Conservation (phyloP, 2,329 filamentous ascomycete genomes). For the Fusarium sp. region DNA sequence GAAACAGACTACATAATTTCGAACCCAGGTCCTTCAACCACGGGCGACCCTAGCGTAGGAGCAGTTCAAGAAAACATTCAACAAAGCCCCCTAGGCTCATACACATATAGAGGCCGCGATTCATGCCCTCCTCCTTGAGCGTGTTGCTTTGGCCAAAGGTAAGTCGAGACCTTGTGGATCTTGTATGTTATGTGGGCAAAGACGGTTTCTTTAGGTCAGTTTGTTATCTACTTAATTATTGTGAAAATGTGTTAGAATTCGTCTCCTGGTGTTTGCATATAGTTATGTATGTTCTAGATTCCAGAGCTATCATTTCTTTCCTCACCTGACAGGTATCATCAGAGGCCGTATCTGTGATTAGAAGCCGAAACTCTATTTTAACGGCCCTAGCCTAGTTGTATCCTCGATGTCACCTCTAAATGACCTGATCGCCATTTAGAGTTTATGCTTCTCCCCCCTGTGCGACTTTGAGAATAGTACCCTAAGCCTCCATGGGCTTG, state of each 20-base stretch:
- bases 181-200: no score
- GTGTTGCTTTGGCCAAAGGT: not conserved
- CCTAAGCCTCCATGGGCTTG: not conserved
- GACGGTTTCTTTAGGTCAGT: no score
- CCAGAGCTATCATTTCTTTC: not conserved
- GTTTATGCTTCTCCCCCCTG: not conserved
- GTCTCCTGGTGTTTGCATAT: not conserved
- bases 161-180: not conserved
- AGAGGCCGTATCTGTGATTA: not conserved
- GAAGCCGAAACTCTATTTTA: not conserved
- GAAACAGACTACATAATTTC: not conserved
- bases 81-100: not conserved
- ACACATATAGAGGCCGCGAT: accelerated
- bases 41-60: accelerated
- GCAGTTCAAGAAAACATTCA: accelerated
- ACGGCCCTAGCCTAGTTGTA: accelerated
- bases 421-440: not conserved
- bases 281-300: not conserved
- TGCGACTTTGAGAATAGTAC: accelerated
- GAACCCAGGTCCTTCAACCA: accelerated
- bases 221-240: accelerated
- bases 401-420: not conserved
- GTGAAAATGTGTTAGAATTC: accelerated
- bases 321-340: not conserved
- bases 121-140: accelerated